Conservation (phyloP, 179 eudicot genomes). For the Vitellaria paradoxa region DNA sequence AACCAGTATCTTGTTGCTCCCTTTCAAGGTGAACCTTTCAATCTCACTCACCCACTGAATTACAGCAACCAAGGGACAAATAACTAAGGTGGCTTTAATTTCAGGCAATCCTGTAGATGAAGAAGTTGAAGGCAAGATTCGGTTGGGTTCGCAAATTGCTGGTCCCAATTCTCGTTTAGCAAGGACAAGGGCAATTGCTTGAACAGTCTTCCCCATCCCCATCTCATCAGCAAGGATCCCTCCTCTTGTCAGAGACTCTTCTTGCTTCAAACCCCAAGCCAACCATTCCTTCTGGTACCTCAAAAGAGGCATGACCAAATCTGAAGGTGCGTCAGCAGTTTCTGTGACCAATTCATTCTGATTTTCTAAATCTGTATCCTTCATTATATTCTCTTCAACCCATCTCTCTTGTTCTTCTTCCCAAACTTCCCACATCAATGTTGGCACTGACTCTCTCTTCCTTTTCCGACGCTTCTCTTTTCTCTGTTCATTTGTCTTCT, state of each 20-base stretch:
- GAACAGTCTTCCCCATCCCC: constrained; percentile 95
- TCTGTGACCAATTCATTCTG: constrained; percentile 45
- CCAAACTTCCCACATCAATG: constrained; percentile 81
- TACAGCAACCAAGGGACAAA: constrained; percentile 83
- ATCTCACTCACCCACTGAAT: constrained; percentile 84
- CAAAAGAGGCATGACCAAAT: constrained; percentile 57
- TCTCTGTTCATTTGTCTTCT: constrained; percentile 16
- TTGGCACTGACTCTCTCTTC: constrained; percentile 32
- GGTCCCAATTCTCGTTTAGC: constrained; percentile 59
- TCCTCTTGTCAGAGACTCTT: constrained; percentile 62
- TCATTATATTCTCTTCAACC: constrained; percentile 40
- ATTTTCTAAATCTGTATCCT: constrained; percentile 46
- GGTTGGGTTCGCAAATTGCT: constrained; percentile 28
- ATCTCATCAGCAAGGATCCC: constrained; percentile 98
- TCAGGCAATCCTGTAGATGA: constrained; percentile 43
- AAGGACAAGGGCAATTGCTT: constrained; percentile 93
- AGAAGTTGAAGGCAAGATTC: constrained; percentile 29
- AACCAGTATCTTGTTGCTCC: constrained; percentile 67
- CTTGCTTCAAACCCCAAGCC: constrained; percentile 90
- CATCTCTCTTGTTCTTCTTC: constrained; percentile 68
- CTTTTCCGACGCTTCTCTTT: constrained; percentile 19
- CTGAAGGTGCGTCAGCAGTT: constrained; percentile 54
- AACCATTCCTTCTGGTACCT: constrained; percentile 95
- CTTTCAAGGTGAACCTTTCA: constrained; percentile 63
- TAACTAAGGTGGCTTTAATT: constrained; percentile 73